Conservation (phyloP, 2,329 filamentous ascomycete genomes). For the Cephalotrichum gorgonifer region DNA sequence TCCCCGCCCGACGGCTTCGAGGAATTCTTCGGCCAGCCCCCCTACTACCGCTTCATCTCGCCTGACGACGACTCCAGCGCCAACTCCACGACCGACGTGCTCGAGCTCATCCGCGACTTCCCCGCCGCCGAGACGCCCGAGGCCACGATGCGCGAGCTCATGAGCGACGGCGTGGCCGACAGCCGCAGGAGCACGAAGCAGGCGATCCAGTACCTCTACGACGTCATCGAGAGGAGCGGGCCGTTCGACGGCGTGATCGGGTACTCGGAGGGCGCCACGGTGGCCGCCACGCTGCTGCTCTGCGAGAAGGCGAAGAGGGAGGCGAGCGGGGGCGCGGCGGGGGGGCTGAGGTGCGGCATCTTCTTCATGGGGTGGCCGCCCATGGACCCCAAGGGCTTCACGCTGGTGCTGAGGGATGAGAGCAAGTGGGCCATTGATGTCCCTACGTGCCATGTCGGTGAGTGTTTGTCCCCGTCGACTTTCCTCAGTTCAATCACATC, state of each 20-base stretch:
- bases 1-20: slow-evolving; percentile 42
- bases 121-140: slow-evolving; percentile 40
- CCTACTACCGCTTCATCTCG: slow-evolving; percentile 46
- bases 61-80: slow-evolving; percentile 33
- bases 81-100: slow-evolving; percentile 28
- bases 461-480: slow-evolving; percentile 12
- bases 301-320: slow-evolving; percentile 32
- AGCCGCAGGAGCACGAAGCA: slow-evolving; percentile 26
- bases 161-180: slow-evolving; percentile 26
- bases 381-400: slow-evolving; percentile 25
- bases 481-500: background rate
- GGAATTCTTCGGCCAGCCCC: slow-evolving; percentile 44
- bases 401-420: slow-evolving; percentile 35
- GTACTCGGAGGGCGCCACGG: slow-evolving; percentile 49
- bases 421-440: slow-evolving; percentile 38
- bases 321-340: slow-evolving; percentile 16
- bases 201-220: slow-evolving; percentile 29
- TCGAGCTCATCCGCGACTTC: slow-evolving; percentile 43
- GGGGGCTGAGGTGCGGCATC: slow-evolving; percentile 34
- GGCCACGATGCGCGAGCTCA: slow-evolving; percentile 43
- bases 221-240: slow-evolving; percentile 32
- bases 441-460: slow-evolving; percentile 40
- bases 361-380: slow-evolving; percentile 47
- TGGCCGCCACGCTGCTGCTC: slow-evolving; percentile 41
- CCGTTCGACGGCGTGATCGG: slow-evolving; percentile 46